A percentile compares a stretch with the other conserved stretches of the same genome.
Conservation (phyloP, 2,329 filamentous ascomycete genomes). For the Cytospora piceicola region DNA sequence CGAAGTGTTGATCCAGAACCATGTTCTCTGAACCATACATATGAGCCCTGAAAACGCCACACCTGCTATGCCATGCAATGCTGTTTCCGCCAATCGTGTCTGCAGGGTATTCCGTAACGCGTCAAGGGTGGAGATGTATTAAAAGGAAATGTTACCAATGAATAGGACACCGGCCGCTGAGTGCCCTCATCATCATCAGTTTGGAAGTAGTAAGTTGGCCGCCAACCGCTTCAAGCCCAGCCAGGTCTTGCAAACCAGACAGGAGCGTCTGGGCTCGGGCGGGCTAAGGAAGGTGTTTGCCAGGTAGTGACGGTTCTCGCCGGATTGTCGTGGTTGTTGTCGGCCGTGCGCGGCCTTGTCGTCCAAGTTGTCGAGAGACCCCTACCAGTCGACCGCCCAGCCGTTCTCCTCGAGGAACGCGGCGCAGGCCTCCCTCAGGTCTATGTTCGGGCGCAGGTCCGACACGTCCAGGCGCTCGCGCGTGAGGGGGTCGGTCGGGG, state of each 20-base stretch:
- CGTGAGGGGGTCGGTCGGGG: slow-evolving; percentile 80
- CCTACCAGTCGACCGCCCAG: slow-evolving; percentile 89
- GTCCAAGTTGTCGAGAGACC: slow-evolving; percentile 24
- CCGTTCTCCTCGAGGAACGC: slow-evolving; percentile 86
- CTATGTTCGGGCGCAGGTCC: slow-evolving; percentile 82
- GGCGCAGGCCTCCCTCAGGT: slow-evolving; percentile 78
- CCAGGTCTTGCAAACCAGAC: slow-evolving; percentile 25
- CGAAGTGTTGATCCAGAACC: neutral
- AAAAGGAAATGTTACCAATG: neutral
- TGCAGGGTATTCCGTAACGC: neutral
- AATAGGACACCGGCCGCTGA: neutral
- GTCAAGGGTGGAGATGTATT: slow-evolving; percentile 4
- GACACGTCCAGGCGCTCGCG: slow-evolving; percentile 69
- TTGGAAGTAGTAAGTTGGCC: neutral
- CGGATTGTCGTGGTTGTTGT: neutral
- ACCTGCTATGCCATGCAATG: slow-evolving; percentile 17
- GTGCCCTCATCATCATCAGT: neutral
- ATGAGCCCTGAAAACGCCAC: neutral
- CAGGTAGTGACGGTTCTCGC: neutral
- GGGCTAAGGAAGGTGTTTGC: neutral
- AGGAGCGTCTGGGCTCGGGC: neutral
- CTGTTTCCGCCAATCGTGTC: neutral
- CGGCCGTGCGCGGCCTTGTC: neutral
- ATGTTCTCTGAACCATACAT: neutral
- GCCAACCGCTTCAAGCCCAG: slow-evolving; percentile 18